These are phyloP conservation scores for Aureobasidium sp. DNA, from an alignment of 2,329 filamentous ascomycete genomes.

Conservation along the genomic window DNA sequence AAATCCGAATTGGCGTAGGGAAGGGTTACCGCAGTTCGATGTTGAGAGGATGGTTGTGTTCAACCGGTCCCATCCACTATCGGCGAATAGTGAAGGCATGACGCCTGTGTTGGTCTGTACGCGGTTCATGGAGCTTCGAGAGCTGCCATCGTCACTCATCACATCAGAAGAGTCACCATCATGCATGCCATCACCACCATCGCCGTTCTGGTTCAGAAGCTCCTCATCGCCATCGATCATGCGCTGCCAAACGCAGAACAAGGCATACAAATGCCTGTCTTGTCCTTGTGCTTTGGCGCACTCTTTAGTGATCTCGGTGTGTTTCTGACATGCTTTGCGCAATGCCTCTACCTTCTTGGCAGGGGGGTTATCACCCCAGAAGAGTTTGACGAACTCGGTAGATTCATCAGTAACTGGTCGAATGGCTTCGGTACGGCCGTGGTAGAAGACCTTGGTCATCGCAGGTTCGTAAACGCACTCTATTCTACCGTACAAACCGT, in stretches of 20 bases:
- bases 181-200: constrained; percentile 50
- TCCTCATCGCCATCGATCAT: constrained; percentile 64
- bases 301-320: constrained; percentile 68
- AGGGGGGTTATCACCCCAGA: constrained; percentile 85
- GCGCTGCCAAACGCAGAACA: constrained; percentile 92
- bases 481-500: constrained; percentile 85
- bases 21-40: constrained; percentile 97
- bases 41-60: constrained; percentile 93
- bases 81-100: constrained; percentile 75
- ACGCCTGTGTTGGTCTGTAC: constrained; percentile 39
- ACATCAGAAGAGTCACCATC: constrained; percentile 35
- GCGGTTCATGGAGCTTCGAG: constrained; percentile 41
- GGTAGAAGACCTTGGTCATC: constrained; percentile 92
- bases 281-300: constrained; percentile 86
- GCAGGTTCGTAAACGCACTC: constrained; percentile 97
- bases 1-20: constrained; percentile 90
- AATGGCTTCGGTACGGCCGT: constrained; percentile 90
- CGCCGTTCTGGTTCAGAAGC: constrained; percentile 38
- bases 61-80: constrained; percentile 85
- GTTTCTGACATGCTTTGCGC: constrained; percentile 71
- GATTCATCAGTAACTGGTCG: constrained; percentile 75
- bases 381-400: constrained; percentile 81
- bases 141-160: constrained; percentile 40
- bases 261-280: constrained; percentile 85
- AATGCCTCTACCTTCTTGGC: constrained; percentile 79